Percentiles rank a stretch among this genome's conserved stretches.
These are phyloP conservation scores for Ceratocystis harringtonii DNA, from an alignment of 2,329 filamentous ascomycete species.

Conservation along the genomic window DNA sequence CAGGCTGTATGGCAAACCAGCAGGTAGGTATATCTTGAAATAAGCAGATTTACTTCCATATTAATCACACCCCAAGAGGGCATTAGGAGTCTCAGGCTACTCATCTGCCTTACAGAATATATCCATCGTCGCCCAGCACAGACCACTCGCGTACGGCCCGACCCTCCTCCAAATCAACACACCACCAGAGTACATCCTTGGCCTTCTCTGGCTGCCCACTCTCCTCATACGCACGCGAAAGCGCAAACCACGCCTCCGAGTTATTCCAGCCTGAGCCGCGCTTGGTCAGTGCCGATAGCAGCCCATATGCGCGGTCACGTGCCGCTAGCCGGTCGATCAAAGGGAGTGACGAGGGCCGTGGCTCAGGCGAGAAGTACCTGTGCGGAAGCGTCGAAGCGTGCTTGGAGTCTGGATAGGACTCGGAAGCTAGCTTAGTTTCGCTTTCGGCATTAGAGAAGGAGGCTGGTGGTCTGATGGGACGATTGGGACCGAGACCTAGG, in stretches of 20 bases:
- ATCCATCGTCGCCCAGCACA: conserved; percentile 50
- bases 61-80: not conserved
- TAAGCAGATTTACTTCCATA: not conserved
- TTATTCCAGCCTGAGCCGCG: conserved; percentile 79
- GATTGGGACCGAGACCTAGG: conserved; percentile 15
- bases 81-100: not conserved
- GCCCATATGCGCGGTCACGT: conserved; percentile 71
- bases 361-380: conserved; percentile 35
- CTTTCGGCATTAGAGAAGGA: not conserved
- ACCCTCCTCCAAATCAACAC: conserved; percentile 82
- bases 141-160: conserved; percentile 67
- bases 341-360: conserved; percentile 47
- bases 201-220: conserved; percentile 75
- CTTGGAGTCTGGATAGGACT: conserved; percentile 18
- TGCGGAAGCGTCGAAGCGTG: conserved; percentile 19
- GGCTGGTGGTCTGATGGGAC: conserved; percentile 4
- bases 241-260: conserved; percentile 81
- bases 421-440: conserved; percentile 8
- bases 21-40: not conserved
- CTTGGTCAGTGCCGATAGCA: conserved; percentile 71
- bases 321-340: conserved; percentile 73
- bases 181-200: conserved; percentile 93
- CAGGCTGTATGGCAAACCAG: not conserved
- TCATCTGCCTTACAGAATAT: conserved; percentile 29
- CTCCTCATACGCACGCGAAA: conserved; percentile 77